Percentiles rank a stretch among this genome's conserved stretches.
Evolutionary conservation across 768 basidiomycete genomes (phyloP).

Genomic region (Amanita rimosa): DNA sequence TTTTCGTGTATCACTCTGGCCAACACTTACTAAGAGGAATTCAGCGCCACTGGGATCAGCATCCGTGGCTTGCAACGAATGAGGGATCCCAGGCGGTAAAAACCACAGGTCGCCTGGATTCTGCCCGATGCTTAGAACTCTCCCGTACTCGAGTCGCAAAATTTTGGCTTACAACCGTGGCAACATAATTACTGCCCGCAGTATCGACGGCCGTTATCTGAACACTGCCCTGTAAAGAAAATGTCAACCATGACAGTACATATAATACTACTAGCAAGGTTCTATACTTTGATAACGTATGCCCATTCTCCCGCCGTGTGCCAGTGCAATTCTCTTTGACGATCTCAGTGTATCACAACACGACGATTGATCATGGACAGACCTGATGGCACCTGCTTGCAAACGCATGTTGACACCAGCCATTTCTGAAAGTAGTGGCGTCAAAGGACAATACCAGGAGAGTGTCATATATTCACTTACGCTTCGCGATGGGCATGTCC

Average conservation of each 20-base stretch:
- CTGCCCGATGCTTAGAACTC: slow-evolving; percentile 13
- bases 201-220: slow-evolving; percentile 38
- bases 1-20: not conserved
- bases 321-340: slow-evolving; percentile 43
- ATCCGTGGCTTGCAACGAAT: slow-evolving; percentile 40
- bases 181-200: slow-evolving; percentile 36
- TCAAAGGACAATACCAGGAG: not conserved
- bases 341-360: not conserved
- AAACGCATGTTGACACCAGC: slow-evolving; percentile 43
- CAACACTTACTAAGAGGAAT: slow-evolving; percentile 31
- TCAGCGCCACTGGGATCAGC: slow-evolving; percentile 36
- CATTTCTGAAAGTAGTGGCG: slow-evolving; percentile 14
- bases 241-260: not conserved
- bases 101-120: slow-evolving; percentile 42
- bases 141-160: not conserved
- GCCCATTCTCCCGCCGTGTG: slow-evolving; percentile 44
- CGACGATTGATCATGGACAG: slow-evolving; percentile 2
- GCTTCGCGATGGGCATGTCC: slow-evolving; percentile 38
- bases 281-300: slow-evolving; percentile 31
- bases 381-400: slow-evolving; percentile 38
- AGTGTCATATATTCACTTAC: slow-evolving; percentile 13
- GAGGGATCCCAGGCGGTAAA: slow-evolving; percentile 45
- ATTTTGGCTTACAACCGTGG: slow-evolving; percentile 31
- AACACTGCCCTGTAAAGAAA: slow-evolving; percentile 25
- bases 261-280: not conserved